A percentile compares a stretch with the other conserved stretches of the same genome.
Conservation (phyloP, 306 rosid species). For the Sicyos baderoa region DNA sequence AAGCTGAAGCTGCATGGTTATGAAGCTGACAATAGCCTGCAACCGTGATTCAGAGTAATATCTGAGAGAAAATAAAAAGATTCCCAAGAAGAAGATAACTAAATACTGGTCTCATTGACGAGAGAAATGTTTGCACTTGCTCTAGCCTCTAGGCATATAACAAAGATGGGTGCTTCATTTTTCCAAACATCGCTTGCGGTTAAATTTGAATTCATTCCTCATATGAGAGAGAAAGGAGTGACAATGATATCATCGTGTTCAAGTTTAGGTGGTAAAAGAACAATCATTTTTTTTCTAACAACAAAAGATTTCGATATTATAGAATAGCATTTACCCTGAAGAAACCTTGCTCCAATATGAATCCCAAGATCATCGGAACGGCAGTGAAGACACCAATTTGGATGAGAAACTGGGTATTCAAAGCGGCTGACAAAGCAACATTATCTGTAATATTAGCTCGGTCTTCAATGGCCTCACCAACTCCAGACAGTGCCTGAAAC, state of each 20-base stretch:
- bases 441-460: conserved; percentile 47
- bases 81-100: neutral
- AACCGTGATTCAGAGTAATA: conserved; percentile 24
- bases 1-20: conserved; percentile 92
- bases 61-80: neutral
- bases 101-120: neutral
- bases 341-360: conserved; percentile 79
- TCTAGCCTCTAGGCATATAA: neutral
- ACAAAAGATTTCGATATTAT: neutral
- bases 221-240: neutral
- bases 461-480: conserved; percentile 56
- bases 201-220: conserved; percentile 6
- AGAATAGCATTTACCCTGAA: conserved; percentile 46
- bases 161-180: neutral
- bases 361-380: conserved; percentile 78
- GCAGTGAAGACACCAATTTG: conserved; percentile 92
- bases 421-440: conserved; percentile 61
- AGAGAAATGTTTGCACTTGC: neutral
- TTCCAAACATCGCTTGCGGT: neutral
- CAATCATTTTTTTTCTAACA: neutral
- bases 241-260: neutral
- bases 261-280: neutral
- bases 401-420: conserved; percentile 74
- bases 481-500: conserved; percentile 83
- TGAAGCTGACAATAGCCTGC: conserved; percentile 82